Base-by-base conservation (phyloP, 768 basidiomycete species). In the Pulveroboletus ravenelii region DNA sequence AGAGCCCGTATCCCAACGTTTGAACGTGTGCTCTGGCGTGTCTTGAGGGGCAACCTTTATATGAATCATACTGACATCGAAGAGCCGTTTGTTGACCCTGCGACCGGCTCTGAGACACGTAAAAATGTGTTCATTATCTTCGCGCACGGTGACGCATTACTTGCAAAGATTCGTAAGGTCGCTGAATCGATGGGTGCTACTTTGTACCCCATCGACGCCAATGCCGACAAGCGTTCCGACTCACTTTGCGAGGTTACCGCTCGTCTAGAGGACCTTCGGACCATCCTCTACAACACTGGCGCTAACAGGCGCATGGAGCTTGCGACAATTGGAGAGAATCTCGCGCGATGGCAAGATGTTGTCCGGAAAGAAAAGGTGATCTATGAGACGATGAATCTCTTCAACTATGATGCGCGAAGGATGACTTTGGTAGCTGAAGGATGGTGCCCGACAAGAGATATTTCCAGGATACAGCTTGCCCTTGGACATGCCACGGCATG, bases 41-140 rank as follows among this genome's bases (percentile, higher is more conserved):
- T 98, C 31, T 79, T 98, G 17, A 86, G 96, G 52, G 96, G 96
- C 44, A 98, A 99, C 67, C 76, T 99, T 18, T 99, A 95, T 75
- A 98, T 99, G 95, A 99, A 97, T 71, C 87, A 93, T 69, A 90
- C 86, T 47, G 94, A 98, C 70, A 98, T 99, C 59, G 78, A 80
- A 35, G 91, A 95, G 58, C 88, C 92, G 6, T 96, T 98, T 61
- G 77, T 92, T 50, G 92, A 98, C 64, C 88, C 93, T 13, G 78
- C 76, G 18, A 89, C 89, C 0, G 87, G 86, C 32, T 74, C 72
- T 17, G 89, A 94, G 72, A 89, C 88, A 18, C 82, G 89, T 74
- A 99, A 98, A 80, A 93, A 97, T 61, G 96, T 98, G 36, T 99
- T 99, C 75, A 95, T 99, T 72, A 98, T 99, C 65, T 99, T 99